A percentile compares a stretch with the other conserved stretches of the same genome.
Conservation (phyloP, 768 basidiomycete species). For the Lanmaoa rubissima region DNA sequence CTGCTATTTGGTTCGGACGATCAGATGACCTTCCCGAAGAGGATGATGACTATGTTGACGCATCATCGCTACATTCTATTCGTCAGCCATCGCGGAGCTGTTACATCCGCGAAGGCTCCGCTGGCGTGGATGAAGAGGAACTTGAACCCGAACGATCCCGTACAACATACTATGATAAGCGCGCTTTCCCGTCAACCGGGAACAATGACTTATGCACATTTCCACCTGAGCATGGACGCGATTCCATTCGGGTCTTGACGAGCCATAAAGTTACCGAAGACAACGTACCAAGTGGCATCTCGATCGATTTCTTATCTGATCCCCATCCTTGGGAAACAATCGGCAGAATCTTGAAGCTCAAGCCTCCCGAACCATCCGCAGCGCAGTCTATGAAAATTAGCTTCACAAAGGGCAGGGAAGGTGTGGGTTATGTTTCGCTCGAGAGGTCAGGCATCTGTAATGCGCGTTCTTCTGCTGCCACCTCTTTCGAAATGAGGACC, state of each 20-base stretch:
- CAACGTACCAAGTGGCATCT: background rate
- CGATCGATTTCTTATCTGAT: slow-evolving; percentile 30
- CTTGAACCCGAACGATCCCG: background rate
- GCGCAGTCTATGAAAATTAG: background rate
- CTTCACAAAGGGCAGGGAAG: slow-evolving; percentile 26
- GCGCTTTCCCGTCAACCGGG: background rate
- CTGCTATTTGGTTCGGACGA: background rate
- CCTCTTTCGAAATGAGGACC: background rate
- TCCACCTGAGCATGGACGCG: background rate
- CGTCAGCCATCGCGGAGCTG: background rate
- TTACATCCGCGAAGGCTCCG: background rate
- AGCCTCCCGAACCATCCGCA: background rate
- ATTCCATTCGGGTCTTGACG: background rate
- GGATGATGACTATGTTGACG: background rate
- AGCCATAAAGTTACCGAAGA: background rate
- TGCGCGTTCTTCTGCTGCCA: background rate
- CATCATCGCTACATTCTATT: background rate
- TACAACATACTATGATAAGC: background rate
- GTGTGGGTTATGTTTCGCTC: slow-evolving; percentile 23
- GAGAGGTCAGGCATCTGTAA: background rate
- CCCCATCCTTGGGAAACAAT: slow-evolving; percentile 34
- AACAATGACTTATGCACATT: background rate
- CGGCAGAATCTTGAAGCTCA: slow-evolving; percentile 25
- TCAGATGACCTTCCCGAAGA: background rate
- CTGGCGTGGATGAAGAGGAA: background rate